phyloP scores from a whole-genome alignment of 495 filamentous ascomycete species.

The Aspergillus affinis region DNA sequence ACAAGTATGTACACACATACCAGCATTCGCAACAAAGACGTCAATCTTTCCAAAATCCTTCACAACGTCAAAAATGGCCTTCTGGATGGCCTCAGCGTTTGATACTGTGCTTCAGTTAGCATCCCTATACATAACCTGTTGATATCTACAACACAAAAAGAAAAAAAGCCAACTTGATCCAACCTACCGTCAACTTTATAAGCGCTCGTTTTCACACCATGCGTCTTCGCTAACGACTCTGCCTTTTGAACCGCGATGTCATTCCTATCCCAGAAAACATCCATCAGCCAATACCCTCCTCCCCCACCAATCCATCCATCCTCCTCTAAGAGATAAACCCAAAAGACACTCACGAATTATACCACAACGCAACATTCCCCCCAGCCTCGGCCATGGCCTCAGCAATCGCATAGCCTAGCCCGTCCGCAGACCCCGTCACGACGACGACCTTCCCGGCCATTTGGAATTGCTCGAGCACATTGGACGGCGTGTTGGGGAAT shows the following conservation, averaged over 20 bases:
- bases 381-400: conserved; percentile 39
- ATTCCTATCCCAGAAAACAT: conserved; percentile 21
- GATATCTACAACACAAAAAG: not conserved
- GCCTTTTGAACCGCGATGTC: conserved; percentile 34
- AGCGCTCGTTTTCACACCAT: conserved; percentile 36
- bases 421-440: conserved; percentile 38
- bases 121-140: not conserved
- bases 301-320: not conserved
- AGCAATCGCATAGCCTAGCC: conserved; percentile 34
- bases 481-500: conserved; percentile 38
- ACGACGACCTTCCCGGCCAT: conserved; percentile 42
- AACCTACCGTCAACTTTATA: conserved; percentile 41
- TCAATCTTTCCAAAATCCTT: conserved; percentile 49
- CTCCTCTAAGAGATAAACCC: too few relatives aligned
- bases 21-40: conserved; percentile 49
- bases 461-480: conserved; percentile 45
- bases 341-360: conserved; percentile 35
- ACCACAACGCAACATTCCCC: conserved; percentile 36
- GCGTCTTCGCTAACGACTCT: conserved; percentile 26
- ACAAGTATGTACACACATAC: too few relatives aligned
- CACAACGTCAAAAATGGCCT: conserved; percentile 34
- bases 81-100: conserved; percentile 28
- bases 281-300: too few relatives aligned
- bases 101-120: conserved; percentile 30
- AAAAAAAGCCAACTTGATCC: not conserved